Evolutionary conservation across 2,329 filamentous ascomycete genomes (phyloP).

Genomic region (Alternaria dauci): DNA sequence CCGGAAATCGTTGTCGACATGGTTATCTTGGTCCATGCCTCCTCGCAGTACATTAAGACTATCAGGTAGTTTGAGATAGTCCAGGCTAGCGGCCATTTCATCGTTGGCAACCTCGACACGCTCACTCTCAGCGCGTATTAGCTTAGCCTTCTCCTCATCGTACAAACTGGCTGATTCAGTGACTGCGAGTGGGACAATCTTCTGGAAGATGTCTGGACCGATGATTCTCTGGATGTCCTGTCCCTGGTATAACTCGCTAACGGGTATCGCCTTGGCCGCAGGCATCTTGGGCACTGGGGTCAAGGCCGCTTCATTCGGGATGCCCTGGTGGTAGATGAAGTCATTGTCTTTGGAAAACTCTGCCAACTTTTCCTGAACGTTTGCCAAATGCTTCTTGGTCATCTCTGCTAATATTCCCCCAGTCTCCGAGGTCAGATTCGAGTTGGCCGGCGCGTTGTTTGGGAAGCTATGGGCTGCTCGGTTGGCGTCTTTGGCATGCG

Average conservation of each 20-base stretch:
- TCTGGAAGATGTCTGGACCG: slow-evolving; percentile 94
- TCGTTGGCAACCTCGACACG: slow-evolving; percentile 90
- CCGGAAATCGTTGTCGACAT: slow-evolving; percentile 88
- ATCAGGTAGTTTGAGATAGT: slow-evolving; percentile 89
- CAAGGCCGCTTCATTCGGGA: slow-evolving; percentile 85
- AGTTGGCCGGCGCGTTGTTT: slow-evolving; percentile 76
- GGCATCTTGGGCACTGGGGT: slow-evolving; percentile 87
- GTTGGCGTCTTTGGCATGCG: slow-evolving; percentile 78
- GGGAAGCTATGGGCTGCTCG: slow-evolving; percentile 82
- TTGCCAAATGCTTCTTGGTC: slow-evolving; percentile 80
- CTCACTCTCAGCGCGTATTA: slow-evolving; percentile 92
- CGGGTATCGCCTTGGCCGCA: slow-evolving; percentile 94
- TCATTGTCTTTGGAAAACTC: slow-evolving; percentile 92
- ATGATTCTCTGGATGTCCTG: slow-evolving; percentile 98
- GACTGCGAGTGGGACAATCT: slow-evolving; percentile 94
- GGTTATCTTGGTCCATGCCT: slow-evolving; percentile 86
- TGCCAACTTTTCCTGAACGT: slow-evolving; percentile 80
- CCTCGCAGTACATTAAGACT: slow-evolving; percentile 92
- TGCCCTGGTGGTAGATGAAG: slow-evolving; percentile 94
- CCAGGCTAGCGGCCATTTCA: slow-evolving; percentile 93
- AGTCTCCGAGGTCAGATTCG: slow-evolving; percentile 84
- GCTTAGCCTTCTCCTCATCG: slow-evolving; percentile 97
- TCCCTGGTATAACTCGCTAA: slow-evolving; percentile 94
- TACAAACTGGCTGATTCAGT: slow-evolving; percentile 97
- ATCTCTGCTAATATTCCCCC: slow-evolving; percentile 78